Evolutionary conservation across 495 filamentous ascomycete species (phyloP), one percentile per base, ranked within the genome.

Genomic region (Chaetomidium leptoderma): DNA sequence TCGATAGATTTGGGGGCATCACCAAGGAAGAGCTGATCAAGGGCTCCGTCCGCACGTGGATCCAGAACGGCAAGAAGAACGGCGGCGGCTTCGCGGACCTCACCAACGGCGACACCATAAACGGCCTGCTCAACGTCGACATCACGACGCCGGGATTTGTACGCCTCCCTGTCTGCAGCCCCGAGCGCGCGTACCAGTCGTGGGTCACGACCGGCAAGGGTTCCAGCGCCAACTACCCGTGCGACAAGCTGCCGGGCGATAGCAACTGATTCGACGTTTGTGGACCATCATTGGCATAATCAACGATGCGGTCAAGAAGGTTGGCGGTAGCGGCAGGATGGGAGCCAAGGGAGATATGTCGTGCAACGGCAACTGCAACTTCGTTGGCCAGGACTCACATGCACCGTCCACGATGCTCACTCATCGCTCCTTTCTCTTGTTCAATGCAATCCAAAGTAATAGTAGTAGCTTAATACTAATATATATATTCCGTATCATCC

Each of bases 91-190:
- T 55, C 6, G 57, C 62, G 2, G 62, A 73, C 55, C 61, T 63
- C 4, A 32, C 21, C 44, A 48, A 66, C 54, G 7, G 39, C 8
- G 60, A 24, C 33, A 63, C 58, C 37, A 14, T 60, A 29, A 32
- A 65, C 6, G 56, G 61, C 23, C 60, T 72, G 19, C n/a, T 45
- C 23, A 56, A 65, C 37, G 8, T 19, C 29, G 62, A 72, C 50
- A 49, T 70, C 49, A 70, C 64, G 23, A 64, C 62, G 0, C 62
- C 70, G 7, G 66, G 65, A 32, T 69, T 60, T 57, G 61, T 74
- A 24, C 60, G 60, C 1, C 48, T 76, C 3, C 70, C 73, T 27
- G 68, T 72, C 0, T 73, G 72, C 59, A 67, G 63, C 29, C 29
- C 60, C 32, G 61, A 67, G 36, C 11, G 37, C 16, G 66, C 66